Percentiles rank a stretch among this genome's conserved stretches.
Conservation (phyloP, 768 basidiomycete species). For the Suillus hirtellus region DNA sequence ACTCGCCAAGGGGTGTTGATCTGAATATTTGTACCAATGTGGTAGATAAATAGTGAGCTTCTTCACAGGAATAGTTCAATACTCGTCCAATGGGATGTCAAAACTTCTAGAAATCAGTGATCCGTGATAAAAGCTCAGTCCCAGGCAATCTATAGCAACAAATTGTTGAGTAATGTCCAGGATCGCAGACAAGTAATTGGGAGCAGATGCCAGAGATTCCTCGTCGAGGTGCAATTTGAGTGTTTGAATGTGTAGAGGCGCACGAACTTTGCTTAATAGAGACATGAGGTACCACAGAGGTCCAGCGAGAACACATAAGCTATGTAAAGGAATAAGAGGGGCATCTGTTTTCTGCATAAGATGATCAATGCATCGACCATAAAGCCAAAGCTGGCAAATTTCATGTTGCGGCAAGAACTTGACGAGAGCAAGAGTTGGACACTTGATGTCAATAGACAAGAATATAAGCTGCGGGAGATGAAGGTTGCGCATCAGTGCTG, state of each 20-base stretch:
- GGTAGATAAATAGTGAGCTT: too few relatives aligned
- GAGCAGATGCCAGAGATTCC: background rate
- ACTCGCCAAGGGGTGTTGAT: too few relatives aligned
- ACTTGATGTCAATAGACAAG: background rate
- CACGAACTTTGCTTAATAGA: background rate
- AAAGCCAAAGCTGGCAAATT: background rate
- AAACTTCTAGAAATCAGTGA: too few relatives aligned
- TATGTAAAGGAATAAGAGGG: background rate
- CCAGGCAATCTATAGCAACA: too few relatives aligned
- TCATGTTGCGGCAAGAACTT: background rate
- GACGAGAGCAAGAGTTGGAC: background rate
- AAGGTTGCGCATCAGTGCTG: background rate
- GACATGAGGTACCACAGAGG: background rate
- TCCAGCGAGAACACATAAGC: background rate
- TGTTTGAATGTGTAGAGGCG: background rate
- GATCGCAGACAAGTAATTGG: slow-evolving; percentile 1
- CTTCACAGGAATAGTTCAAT: too few relatives aligned
- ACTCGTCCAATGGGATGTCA: too few relatives aligned
- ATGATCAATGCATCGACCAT: background rate
- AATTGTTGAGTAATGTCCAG: background rate
- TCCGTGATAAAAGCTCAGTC: too few relatives aligned
- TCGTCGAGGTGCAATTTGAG: background rate
- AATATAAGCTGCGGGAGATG: background rate
- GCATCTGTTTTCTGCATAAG: background rate
- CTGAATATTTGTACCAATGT: too few relatives aligned